Percentiles rank a stretch among this genome's conserved stretches.
phyloP scores from a whole-genome alignment of 805 yeast species.

The Candida railenensis region DNA sequence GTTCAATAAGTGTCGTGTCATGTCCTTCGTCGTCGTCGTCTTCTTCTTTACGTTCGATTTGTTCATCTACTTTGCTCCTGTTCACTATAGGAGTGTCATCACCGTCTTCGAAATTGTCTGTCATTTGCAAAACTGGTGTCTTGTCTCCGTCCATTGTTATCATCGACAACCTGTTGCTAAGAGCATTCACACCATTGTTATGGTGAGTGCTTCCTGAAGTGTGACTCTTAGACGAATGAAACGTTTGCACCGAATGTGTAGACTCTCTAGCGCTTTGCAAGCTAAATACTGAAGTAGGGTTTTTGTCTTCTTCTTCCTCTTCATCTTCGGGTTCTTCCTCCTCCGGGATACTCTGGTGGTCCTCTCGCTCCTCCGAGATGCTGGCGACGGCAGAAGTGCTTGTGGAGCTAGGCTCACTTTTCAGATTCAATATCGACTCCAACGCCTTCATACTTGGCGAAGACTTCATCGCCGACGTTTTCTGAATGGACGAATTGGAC shows the following conservation, averaged over 20 bases:
- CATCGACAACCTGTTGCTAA: neutral
- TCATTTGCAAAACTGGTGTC: slow-evolving; percentile 1
- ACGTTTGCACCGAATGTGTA: slow-evolving; percentile 1
- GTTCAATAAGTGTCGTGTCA: neutral
- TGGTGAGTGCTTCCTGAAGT: neutral
- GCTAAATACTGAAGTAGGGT: slow-evolving; percentile 1
- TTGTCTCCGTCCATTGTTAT: slow-evolving; percentile 1
- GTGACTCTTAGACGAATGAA: neutral
- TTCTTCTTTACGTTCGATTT: no score
- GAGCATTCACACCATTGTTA: neutral
- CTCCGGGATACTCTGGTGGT: slow-evolving; percentile 11
- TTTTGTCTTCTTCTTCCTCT: neutral
- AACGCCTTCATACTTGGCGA: slow-evolving; percentile 44
- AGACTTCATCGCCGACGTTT: slow-evolving; percentile 26
- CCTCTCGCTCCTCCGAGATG: slow-evolving; percentile 3
- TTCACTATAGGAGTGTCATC: neutral
- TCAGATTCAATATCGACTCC: slow-evolving; percentile 29
- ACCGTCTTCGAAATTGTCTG: neutral
- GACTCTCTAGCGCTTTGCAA: neutral
- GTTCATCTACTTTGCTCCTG: neutral
- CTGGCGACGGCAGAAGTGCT: slow-evolving; percentile 1
- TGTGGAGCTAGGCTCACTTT: slow-evolving; percentile 5
- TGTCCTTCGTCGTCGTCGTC: slow-evolving; percentile 3
- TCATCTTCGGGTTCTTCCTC: slow-evolving; percentile 12
- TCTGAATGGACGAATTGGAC: neutral